phyloP scores from a whole-genome alignment of 2,329 filamentous ascomycete species.

The Coleophoma eucalyptorum region DNA sequence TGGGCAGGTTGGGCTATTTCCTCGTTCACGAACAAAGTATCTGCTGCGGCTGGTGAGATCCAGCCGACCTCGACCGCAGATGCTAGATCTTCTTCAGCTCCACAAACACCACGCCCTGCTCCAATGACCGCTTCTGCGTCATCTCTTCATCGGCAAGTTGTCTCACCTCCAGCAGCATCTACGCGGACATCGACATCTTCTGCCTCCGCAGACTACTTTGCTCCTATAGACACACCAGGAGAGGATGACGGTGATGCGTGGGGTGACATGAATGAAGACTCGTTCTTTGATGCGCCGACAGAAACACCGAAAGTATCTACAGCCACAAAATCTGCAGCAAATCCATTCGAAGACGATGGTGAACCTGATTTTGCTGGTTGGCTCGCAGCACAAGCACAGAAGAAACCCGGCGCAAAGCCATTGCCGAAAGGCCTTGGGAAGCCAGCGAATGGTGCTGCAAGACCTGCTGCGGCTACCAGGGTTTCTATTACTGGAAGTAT shows the following conservation, averaged over 20 bases:
- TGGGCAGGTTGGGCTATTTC: constrained; percentile 99
- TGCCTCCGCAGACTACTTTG: constrained; percentile 44
- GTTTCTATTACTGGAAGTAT: constrained; percentile 30
- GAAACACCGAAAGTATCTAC: constrained; percentile 14
- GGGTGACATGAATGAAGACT: constrained; percentile 60
- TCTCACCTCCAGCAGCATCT: constrained; percentile 44
- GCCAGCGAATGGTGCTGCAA: constrained; percentile 27
- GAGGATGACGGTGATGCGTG: constrained; percentile 70
- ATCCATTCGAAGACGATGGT: constrained; percentile 73
- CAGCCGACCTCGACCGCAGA: constrained; percentile 44
- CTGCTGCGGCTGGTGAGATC: constrained; percentile 82
- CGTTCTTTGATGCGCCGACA: constrained; percentile 34
- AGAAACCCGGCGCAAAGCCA: constrained; percentile 54
- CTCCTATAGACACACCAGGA: constrained; percentile 44
- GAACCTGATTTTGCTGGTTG: constrained; percentile 97
- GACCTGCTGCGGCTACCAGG: constrained; percentile 31
- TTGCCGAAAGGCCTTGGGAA: constrained; percentile 84
- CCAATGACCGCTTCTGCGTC: constrained; percentile 49
- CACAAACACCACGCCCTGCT: constrained; percentile 28
- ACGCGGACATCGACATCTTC: constrained; percentile 44
- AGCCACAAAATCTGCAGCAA: constrained; percentile 29
- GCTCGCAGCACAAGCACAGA: constrained; percentile 82
- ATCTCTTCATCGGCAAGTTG: constrained; percentile 54
- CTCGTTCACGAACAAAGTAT: constrained; percentile 93
- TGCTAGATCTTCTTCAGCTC: constrained; percentile 36